Evolutionary conservation across 179 eudicot species (phyloP).

Genomic region (Drosera spatulata): DNA sequence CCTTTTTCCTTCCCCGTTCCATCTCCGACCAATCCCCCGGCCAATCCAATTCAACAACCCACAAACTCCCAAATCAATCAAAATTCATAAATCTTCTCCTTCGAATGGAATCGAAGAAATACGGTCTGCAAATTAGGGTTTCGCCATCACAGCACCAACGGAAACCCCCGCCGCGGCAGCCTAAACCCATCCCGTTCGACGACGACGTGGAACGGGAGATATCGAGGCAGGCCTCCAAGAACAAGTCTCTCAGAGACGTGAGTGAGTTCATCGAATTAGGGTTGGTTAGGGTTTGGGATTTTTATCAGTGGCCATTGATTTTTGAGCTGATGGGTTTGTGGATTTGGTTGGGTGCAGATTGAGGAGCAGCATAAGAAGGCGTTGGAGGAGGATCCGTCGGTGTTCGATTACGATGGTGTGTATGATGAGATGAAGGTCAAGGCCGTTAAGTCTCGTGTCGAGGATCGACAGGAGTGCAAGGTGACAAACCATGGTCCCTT

Average conservation of each 20-base stretch:
- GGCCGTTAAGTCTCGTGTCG: constrained; percentile 33
- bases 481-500: too few relatives aligned
- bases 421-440: constrained; percentile 82
- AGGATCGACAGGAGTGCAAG: constrained; percentile 72
- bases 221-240: constrained; percentile 74
- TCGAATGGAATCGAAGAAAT: constrained; percentile 40
- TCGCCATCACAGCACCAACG: constrained; percentile 52
- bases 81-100: too few relatives aligned
- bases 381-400: constrained; percentile 82
- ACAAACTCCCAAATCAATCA: too few relatives aligned
- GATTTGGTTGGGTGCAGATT: constrained; percentile 22
- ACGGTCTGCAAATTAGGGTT: constrained; percentile 70
- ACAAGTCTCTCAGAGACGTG: constrained; percentile 72
- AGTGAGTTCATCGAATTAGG: constrained; percentile 1
- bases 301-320: neutral
- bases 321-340: neutral
- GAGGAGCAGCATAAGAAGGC: constrained; percentile 94
- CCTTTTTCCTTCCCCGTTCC: too few relatives aligned
- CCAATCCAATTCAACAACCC: too few relatives aligned
- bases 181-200: too few relatives aligned
- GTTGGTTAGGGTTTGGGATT: neutral
- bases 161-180: too few relatives aligned
- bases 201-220: constrained; percentile 71
- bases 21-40: too few relatives aligned
- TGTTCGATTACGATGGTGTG: constrained; percentile 85